Evolutionary conservation across 2,329 filamentous ascomycete species (phyloP), one percentile per base, ranked within the genome.

Genomic region (Penicillium verrucosum): DNA sequence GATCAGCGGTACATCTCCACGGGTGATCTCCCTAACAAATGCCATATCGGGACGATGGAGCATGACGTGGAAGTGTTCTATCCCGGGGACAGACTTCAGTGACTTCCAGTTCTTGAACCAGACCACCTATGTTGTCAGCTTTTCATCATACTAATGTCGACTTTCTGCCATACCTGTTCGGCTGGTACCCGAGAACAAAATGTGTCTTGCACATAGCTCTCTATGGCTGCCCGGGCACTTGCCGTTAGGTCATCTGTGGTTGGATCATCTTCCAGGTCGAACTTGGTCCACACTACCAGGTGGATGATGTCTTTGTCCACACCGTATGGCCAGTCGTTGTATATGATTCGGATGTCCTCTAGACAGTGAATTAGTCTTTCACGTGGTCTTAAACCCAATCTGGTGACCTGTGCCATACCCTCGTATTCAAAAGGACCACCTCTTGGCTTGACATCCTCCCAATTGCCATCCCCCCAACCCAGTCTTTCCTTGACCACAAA

Each of bases 31-130:
- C 50, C 78, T 77, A 44, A 96, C 75, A 63, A 95, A 90, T 4
- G 78, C 80, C 38, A 80, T 78, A 65, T 93, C 86, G 1, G 92
- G 87, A 64, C 90, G 81, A 71, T 87, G 89, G 52, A 97, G 78
- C 91, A 97, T 92, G 68, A 97, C 88, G 73, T 97, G 93, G 69
- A 97, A 94, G 72, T 97, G 93, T 78, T 97, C 92, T 11, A 97
- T 85, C 0, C 89, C 85, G 65, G 91, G 85, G 29, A 97, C 85
- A 25, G 89, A 94, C 78, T 96, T 96, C 63, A 97, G 77, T 16
- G 82, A 84, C 52, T 80, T 83, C 91, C 92, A 96, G 69, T 97
- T 97, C 78, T 89, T 95, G 77, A 97, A 97, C 91, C 92, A 97
- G 59, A 92, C 71, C 43, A 89, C 84, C 78, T 81, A 71, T 18